These are phyloP conservation scores for Harringtonia aguacate DNA, from an alignment of 2,329 filamentous ascomycete genomes.

Conservation along the genomic window DNA sequence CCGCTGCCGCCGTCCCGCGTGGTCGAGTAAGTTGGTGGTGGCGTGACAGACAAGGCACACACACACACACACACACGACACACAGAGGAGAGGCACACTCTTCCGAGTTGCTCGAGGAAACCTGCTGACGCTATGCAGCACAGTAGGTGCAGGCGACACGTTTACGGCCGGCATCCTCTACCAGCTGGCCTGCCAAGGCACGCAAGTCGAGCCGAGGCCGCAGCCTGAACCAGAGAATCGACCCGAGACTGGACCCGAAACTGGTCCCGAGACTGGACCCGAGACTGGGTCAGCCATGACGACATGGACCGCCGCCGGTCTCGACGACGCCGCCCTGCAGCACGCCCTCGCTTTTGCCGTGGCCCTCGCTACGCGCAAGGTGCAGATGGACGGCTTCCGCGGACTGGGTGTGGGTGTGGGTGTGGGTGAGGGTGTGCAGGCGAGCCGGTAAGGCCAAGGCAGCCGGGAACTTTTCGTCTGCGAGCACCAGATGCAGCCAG, in stretches of 20 bases:
- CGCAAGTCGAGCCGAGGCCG: too few relatives aligned
- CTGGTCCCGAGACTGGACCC: too few relatives aligned
- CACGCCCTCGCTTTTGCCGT: slow-evolving; percentile 50
- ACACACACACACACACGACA: too few relatives aligned
- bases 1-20: slow-evolving; percentile 29
- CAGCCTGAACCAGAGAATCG: too few relatives aligned
- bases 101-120: neutral
- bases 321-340: slow-evolving; percentile 32
- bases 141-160: slow-evolving; percentile 65
- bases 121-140: slow-evolving; percentile 29
- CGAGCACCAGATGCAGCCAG: too few relatives aligned
- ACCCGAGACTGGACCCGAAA: too few relatives aligned
- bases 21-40: slow-evolving; percentile 38
- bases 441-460: too few relatives aligned
- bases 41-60: too few relatives aligned
- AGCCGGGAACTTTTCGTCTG: too few relatives aligned
- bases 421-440: neutral
- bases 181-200: slow-evolving; percentile 39
- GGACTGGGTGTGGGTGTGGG: slow-evolving; percentile 25
- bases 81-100: too few relatives aligned
- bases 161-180: slow-evolving; percentile 65
- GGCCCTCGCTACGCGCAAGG: slow-evolving; percentile 56
- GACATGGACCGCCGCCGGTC: neutral
- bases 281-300: too few relatives aligned
- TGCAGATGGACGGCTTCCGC: slow-evolving; percentile 54